A percentile compares a stretch with the other conserved stretches of the same genome.
These are phyloP conservation scores for Pugionium dolabratum DNA, from an alignment of 345 rosid genomes.

Conservation along the genomic window DNA sequence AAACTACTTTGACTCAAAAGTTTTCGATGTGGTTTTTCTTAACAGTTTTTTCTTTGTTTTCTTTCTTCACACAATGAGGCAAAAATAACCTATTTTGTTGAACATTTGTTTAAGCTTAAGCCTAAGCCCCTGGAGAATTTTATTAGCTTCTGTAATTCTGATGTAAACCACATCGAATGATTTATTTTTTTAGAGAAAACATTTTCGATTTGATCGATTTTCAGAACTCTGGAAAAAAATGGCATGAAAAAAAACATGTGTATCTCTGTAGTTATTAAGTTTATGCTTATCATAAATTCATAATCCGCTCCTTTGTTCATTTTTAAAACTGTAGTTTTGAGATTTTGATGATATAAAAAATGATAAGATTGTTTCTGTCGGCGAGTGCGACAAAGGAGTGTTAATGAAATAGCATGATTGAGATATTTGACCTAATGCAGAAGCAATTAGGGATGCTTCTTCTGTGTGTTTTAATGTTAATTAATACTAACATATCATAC, in stretches of 20 bases:
- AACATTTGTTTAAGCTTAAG: slow-evolving; percentile 27
- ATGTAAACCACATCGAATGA: slow-evolving; percentile 40
- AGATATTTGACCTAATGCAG: slow-evolving; percentile 14
- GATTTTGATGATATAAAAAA: background rate
- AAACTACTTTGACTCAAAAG: slow-evolving; percentile 19
- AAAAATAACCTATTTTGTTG: background rate
- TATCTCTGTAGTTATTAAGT: background rate
- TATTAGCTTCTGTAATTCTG: slow-evolving; percentile 31
- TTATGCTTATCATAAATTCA: background rate
- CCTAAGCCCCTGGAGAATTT: slow-evolving; percentile 1
- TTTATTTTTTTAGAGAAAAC: slow-evolving; percentile 26
- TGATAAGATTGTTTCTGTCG: slow-evolving; percentile 12
- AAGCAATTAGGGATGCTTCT: slow-evolving; percentile 34
- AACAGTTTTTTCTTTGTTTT: slow-evolving; percentile 27
- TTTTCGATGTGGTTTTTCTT: slow-evolving; percentile 33
- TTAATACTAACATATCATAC: background rate
- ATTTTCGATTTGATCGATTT: slow-evolving; percentile 11
- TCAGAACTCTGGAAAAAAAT: background rate
- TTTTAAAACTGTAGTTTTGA: background rate
- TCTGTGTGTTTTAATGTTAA: background rate
- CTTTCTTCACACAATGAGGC: slow-evolving; percentile 25
- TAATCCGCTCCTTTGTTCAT: background rate
- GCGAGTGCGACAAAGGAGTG: slow-evolving; percentile 23
- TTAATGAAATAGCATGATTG: slow-evolving; percentile 4
- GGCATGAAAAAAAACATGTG: background rate